Base-by-base conservation (phyloP, 176 grass and related monocot species). In the Elaeis guineensis region DNA sequence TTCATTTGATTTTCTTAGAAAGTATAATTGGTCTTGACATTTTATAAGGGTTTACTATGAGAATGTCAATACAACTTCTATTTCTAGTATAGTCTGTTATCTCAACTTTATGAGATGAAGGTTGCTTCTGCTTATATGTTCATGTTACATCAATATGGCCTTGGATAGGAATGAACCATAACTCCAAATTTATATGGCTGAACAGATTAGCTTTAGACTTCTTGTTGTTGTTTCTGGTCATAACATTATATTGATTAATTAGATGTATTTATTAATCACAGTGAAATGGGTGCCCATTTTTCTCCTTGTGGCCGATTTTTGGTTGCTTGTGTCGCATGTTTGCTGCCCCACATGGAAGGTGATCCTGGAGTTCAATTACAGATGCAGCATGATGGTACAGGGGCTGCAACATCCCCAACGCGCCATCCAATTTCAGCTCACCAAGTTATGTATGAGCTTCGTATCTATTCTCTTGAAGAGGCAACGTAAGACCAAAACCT, bases 281-380 rank as follows among this genome's bases (percentile, higher is more conserved):
- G 94, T 86, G 94, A 99, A 85, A 99, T 99, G 94, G 94, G 94
- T 68, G 85, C 94, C 65, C 94, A 89, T 77, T 92, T 99, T 78
- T 99, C 94, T 59, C 94, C 94, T 6, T 89, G 94, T 63, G 94
- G 94, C 19, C 88, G 94, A 55, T 99, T 83, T 86, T 50, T 99
- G 70, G 94, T 99, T 23, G 94, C 85, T 39, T 99, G 94, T 59
- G 94, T 99, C 72, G 94, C 94, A 64, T 99, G 94, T 77, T 83
- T 93, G 79, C 69, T 89, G 53, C 94, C 94, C 58, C 94, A 83
- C 60, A 76, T 76, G 73, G 93, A 97, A 92, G 87, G 76, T 54
- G 87, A 86, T 70, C 75, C 69, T 25, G 75, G 81, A 62, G 66
- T 69, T 61, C 84, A 93, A 63, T 72, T 79, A 25, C 87, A 73